Evolutionary conservation across 2,329 filamentous ascomycete species (phyloP), one percentile per base, ranked within the genome.

Genomic region (Cladosporium sp.): DNA sequence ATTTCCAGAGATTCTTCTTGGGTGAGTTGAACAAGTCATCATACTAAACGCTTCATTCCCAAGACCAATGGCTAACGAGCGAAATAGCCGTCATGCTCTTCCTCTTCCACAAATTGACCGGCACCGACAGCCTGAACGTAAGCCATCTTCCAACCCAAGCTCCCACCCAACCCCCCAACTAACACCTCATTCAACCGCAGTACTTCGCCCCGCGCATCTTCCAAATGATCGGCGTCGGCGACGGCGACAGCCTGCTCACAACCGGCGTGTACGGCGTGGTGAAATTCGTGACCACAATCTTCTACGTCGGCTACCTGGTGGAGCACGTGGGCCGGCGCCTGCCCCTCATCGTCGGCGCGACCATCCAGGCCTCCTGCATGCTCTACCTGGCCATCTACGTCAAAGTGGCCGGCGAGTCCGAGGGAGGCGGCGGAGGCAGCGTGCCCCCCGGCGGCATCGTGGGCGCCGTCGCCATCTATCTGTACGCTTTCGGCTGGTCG

Each of bases 321-420:
- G 69, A 72, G 39, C 62, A 64, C 24, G 60, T 72, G 18, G 68
- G 70, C 7, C 68, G 70, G n/a, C 64, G 69, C 32, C 66, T 70
- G 15, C 64, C 65, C n/a, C 70, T 73, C 2, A 74, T 79, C 38
- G 65, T 75, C 59, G 76, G 74, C 0, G 77, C 74, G 0, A 61
- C 73, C 11, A 67, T 70, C 6, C 32, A 34, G 13, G 32, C 32
- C 32, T 34, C 32, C n/a, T 34, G 32, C 32, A 34, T 34, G 32
- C 32, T 34, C 12, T 34, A 34, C 32, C 32, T 34, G 32, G 32
- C 32, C 6, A 13, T 34, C 12, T 34, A 34, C 32, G n/a, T 34
- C 32, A 13, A 15, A 13, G 11, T 34, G 6, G 32, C 32, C n/a
- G 32, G 32, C 32, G 32, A 34, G n/a, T 13, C 11, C 32, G 32